phyloP scores from a whole-genome alignment of 768 basidiomycete genomes.

The Phanerodontia chrysosporium region DNA sequence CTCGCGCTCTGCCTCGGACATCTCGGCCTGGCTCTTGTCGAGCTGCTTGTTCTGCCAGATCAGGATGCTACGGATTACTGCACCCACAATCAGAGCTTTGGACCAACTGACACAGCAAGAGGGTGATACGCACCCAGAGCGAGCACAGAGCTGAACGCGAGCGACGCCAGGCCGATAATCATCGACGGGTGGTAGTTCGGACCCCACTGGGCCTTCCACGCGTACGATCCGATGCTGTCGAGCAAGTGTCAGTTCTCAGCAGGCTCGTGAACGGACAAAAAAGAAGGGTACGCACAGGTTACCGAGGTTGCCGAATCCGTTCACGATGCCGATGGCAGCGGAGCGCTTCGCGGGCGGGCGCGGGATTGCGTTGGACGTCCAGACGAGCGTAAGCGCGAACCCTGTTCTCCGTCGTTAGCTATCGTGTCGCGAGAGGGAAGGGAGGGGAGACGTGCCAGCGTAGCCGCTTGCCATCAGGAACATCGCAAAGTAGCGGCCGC shows the following conservation, averaged over 20 bases:
- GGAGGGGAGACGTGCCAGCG: conserved; percentile 27
- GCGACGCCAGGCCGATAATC: conserved; percentile 40
- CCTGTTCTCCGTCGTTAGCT: too few relatives aligned
- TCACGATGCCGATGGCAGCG: conserved; percentile 60
- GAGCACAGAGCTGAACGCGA: conserved; percentile 30
- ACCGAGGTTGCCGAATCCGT: conserved; percentile 56
- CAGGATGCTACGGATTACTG: conserved; percentile 44
- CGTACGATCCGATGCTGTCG: conserved; percentile 57
- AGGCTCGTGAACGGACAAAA: too few relatives aligned
- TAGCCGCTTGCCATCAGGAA: conserved; percentile 63
- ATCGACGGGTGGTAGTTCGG: conserved; percentile 62
- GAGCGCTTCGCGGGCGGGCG: conserved; percentile 54
- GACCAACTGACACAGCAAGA: conserved; percentile 35
- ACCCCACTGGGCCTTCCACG: conserved; percentile 59
- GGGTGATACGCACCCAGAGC: conserved; percentile 26
- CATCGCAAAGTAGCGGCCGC: conserved; percentile 54
- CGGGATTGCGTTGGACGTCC: conserved; percentile 59
- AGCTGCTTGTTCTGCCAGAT: conserved; percentile 47
- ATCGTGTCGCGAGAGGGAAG: neutral
- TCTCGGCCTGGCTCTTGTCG: conserved; percentile 43
- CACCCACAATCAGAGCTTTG: neutral
- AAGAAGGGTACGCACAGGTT: conserved; percentile 41
- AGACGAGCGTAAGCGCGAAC: conserved; percentile 47
- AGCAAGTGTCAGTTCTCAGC: conserved; percentile 25
- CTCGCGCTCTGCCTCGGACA: conserved; percentile 41